phyloP scores from a whole-genome alignment of 208 protist genomes.

The Wallacemonas rigidus region DNA sequence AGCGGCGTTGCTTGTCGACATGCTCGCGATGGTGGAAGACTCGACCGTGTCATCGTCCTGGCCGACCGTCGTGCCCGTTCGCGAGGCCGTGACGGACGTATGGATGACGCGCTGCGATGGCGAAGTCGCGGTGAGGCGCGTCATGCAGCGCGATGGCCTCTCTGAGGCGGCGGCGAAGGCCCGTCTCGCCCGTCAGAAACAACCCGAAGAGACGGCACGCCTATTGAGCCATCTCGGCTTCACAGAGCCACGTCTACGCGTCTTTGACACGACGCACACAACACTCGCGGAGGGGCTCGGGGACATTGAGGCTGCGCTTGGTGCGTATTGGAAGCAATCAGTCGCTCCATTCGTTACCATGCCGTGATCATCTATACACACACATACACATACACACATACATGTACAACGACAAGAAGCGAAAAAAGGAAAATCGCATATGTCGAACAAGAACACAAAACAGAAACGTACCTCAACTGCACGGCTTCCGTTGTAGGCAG shows the following conservation, averaged over 20 bases:
- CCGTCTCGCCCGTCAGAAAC: conserved; percentile 52
- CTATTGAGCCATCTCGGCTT: conserved; percentile 39
- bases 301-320: conserved; percentile 43
- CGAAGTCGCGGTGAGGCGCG: conserved; percentile 40
- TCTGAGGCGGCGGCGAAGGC: conserved; percentile 36
- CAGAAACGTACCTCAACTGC: too few species aligned
- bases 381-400: too few species aligned
- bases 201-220: conserved; percentile 28
- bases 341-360: neutral
- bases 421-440: too few species aligned
- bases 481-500: too few species aligned
- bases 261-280: conserved; percentile 62
- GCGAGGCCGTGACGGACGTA: conserved; percentile 46
- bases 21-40: conserved; percentile 20
- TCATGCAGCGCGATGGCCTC: conserved; percentile 51
- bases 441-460: too few species aligned
- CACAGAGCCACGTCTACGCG: conserved; percentile 26
- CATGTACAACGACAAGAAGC: too few species aligned
- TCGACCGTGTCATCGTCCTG: neutral
- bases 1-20: conserved; percentile 74
- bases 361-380: neutral
- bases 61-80: neutral
- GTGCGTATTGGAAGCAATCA: conserved; percentile 42
- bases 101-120: conserved; percentile 70
- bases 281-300: conserved; percentile 48